Conservation (phyloP, 306 rosid species). For the Calophaca sinica region DNA sequence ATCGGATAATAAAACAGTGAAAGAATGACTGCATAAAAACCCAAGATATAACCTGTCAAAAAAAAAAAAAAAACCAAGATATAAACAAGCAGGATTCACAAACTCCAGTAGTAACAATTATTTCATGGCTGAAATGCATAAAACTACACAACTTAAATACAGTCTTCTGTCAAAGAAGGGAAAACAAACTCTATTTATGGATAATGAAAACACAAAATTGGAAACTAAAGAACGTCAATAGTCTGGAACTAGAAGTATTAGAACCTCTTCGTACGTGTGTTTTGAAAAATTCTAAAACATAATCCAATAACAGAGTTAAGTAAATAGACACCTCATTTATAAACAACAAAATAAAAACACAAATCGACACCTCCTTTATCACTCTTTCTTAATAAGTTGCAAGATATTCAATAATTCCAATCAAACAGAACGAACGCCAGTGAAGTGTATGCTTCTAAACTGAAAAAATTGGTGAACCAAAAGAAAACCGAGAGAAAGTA, state of each 20-base stretch:
- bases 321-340: neutral
- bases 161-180: neutral
- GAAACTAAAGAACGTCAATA: slow-evolving; percentile 26
- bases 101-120: neutral
- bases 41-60: slow-evolving; percentile 24
- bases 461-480: neutral
- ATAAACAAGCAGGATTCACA: slow-evolving; percentile 26
- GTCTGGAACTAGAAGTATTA: neutral
- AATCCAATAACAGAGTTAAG: slow-evolving; percentile 1
- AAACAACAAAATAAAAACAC: slow-evolving; percentile 2
- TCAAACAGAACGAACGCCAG: neutral
- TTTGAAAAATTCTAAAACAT: slow-evolving; percentile 15
- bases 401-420: neutral
- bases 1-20: slow-evolving; percentile 11
- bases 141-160: slow-evolving; percentile 10
- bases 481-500: neutral
- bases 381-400: neutral
- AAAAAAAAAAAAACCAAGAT: slow-evolving; percentile 8
- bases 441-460: neutral
- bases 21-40: slow-evolving; percentile 19
- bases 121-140: slow-evolving; percentile 27
- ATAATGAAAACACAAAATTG: neutral
- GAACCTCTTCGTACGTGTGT: neutral
- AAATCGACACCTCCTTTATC: neutral
- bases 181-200: neutral